Percentiles rank a stretch among this genome's conserved stretches.
Evolutionary conservation across 768 basidiomycete genomes (phyloP).

Genomic region (Plicaturopsis crispa): DNA sequence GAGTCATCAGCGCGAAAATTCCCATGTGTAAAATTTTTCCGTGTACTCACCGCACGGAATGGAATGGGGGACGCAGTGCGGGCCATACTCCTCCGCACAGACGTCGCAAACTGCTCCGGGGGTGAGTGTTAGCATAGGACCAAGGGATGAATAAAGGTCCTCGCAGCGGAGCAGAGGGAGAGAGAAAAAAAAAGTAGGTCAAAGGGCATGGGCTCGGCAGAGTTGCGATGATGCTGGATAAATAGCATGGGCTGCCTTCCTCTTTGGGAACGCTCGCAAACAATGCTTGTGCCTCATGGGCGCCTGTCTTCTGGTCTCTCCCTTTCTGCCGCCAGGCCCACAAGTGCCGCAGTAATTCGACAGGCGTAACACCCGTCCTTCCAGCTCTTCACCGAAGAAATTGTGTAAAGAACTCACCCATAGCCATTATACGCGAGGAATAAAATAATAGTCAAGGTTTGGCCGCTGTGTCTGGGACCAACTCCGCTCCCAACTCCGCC

Average conservation of each 20-base stretch:
- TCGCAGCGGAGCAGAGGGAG: conserved; percentile 35
- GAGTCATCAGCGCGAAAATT: conserved; percentile 17
- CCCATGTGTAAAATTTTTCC: conserved; percentile 13
- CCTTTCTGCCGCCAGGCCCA: no score
- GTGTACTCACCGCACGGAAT: conserved; percentile 68
- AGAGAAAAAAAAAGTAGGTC: conserved; percentile 23
- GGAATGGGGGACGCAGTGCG: conserved; percentile 66
- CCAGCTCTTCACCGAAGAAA: no score
- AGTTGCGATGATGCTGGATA: conserved; percentile 34
- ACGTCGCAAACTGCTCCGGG: conserved; percentile 85
- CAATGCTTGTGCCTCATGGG: no score
- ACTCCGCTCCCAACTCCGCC: no score
- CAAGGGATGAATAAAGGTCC: conserved; percentile 29
- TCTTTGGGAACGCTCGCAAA: no score
- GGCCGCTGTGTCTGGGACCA: no score
- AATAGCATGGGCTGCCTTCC: conserved; percentile 25
- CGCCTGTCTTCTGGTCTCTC: no score
- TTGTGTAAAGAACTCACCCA: no score
- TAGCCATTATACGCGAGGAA: no score
- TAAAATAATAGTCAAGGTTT: no score
- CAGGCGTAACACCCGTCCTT: no score
- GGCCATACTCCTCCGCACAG: conserved; percentile 80
- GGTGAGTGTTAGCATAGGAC: conserved; percentile 71
- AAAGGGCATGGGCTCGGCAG: conserved; percentile 35
- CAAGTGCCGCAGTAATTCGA: no score